Evolutionary conservation across 1,284 basidiomycete species (phyloP).

Genomic region (Irpex sp.): DNA sequence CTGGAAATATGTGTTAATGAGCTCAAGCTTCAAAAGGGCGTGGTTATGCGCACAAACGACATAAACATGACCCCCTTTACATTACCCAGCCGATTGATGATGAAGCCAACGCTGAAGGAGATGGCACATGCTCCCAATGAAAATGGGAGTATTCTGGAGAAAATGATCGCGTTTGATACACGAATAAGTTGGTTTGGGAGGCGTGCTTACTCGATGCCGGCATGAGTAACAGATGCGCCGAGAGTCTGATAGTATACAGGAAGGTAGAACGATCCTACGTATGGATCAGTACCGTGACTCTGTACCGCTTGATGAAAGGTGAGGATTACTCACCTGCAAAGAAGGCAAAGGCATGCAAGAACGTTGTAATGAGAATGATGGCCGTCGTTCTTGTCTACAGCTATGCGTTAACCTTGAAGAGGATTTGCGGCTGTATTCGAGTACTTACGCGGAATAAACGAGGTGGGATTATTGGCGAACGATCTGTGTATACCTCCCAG

Average conservation of each 20-base stretch:
- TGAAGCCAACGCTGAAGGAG: conserved; percentile 29
- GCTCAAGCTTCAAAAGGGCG: neutral
- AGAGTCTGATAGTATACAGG: conserved; percentile 40
- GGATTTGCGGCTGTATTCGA: neutral
- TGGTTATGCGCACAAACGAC: too few species aligned
- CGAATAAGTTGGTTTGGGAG: neutral
- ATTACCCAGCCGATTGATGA: conserved; percentile 29
- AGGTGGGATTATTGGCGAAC: conserved; percentile 73
- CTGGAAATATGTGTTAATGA: conserved; percentile 12
- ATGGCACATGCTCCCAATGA: conserved; percentile 16
- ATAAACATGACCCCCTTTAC: conserved; percentile 36
- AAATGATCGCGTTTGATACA: neutral
- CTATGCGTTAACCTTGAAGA: conserved; percentile 55
- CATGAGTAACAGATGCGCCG: conserved; percentile 37
- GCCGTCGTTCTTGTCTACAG: conserved; percentile 71
- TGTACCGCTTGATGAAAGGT: neutral
- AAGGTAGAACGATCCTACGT: conserved; percentile 9
- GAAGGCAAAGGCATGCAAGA: conserved; percentile 65
- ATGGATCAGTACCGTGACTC: too few species aligned
- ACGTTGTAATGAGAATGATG: conserved; percentile 50
- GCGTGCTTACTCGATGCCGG: conserved; percentile 37
- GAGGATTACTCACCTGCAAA: conserved; percentile 28
- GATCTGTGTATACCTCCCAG: conserved; percentile 62
- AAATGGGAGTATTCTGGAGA: neutral
- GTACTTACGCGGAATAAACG: conserved; percentile 58